phyloP scores from a whole-genome alignment of 108 stramenopile genomes.

The Aurantiochytrium sp. region DNA sequence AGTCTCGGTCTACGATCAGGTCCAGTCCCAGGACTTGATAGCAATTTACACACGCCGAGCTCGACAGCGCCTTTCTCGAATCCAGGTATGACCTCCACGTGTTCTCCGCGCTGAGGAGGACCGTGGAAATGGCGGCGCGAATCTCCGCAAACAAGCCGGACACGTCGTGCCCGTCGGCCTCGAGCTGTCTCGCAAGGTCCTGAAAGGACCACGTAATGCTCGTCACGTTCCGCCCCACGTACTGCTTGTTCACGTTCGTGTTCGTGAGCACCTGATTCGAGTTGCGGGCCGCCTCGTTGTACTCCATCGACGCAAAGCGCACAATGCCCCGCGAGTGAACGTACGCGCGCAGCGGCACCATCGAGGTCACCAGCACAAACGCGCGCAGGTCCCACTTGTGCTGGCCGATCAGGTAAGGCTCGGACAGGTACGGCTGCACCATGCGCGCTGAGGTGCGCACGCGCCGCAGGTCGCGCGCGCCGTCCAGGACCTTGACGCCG shows the following conservation, averaged over 20 bases:
- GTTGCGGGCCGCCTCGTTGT: neutral
- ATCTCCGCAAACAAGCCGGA: neutral
- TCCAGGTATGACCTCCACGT: neutral
- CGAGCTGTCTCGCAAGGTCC: neutral
- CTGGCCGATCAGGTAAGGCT: neutral
- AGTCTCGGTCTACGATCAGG: neutral
- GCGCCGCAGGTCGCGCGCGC: neutral
- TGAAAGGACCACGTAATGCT: neutral
- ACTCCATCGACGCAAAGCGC: neutral
- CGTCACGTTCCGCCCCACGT: neutral
- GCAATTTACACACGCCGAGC: neutral
- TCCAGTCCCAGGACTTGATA: neutral
- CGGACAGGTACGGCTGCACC: neutral
- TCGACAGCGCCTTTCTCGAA: neutral
- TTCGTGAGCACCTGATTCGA: neutral
- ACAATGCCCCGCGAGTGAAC: neutral
- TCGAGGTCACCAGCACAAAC: neutral
- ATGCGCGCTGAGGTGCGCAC: neutral
- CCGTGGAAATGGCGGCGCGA: neutral
- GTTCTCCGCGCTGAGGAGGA: neutral
- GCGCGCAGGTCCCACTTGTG: slow-evolving; percentile 27
- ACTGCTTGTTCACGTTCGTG: neutral
- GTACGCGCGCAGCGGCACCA: neutral
- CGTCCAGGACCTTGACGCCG: neutral
- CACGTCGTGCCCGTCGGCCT: neutral